Conservation (phyloP, 805 yeast genomes). For the Pichia phayaonensis region DNA sequence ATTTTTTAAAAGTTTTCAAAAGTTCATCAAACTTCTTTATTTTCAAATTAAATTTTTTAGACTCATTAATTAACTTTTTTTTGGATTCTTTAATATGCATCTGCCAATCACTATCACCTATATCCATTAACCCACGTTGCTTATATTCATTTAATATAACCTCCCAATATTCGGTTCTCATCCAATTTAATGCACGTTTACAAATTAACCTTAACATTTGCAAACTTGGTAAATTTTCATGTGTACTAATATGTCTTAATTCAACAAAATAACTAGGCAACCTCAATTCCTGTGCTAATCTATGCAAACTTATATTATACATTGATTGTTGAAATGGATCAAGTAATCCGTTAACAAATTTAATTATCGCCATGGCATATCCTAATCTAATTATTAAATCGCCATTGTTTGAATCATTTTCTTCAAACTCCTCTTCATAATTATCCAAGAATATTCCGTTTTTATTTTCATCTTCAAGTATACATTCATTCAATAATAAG, state of each 20-base stretch:
- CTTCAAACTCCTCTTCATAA: not conserved
- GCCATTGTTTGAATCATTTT: not conserved
- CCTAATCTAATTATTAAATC: conserved; percentile 38
- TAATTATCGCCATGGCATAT: conserved; percentile 66
- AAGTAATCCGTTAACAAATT: conserved; percentile 85
- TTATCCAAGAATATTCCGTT: conserved; percentile 2
- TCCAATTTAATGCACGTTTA: conserved; percentile 64
- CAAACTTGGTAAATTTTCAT: conserved; percentile 71
- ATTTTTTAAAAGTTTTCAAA: conserved; percentile 42
- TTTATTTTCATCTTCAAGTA: conserved; percentile 32
- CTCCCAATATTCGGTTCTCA: conserved; percentile 67
- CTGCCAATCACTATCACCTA: not conserved
- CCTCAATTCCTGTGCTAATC: conserved; percentile 57
- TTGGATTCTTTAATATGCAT: not conserved
- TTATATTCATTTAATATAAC: conserved; percentile 20
- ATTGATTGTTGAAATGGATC: conserved; percentile 80
- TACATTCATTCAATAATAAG: conserved; percentile 45
- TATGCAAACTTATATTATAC: conserved; percentile 71
- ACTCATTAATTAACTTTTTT: not conserved
- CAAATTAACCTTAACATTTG: conserved; percentile 57
- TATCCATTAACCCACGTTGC: not conserved
- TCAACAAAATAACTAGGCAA: conserved; percentile 85
- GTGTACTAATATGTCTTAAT: conserved; percentile 83
- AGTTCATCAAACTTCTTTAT: conserved; percentile 22
- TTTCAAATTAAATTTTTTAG: not conserved